Evolutionary conservation across 2,329 filamentous ascomycete genomes (phyloP).

Genomic region (Claviceps humidiphila): DNA sequence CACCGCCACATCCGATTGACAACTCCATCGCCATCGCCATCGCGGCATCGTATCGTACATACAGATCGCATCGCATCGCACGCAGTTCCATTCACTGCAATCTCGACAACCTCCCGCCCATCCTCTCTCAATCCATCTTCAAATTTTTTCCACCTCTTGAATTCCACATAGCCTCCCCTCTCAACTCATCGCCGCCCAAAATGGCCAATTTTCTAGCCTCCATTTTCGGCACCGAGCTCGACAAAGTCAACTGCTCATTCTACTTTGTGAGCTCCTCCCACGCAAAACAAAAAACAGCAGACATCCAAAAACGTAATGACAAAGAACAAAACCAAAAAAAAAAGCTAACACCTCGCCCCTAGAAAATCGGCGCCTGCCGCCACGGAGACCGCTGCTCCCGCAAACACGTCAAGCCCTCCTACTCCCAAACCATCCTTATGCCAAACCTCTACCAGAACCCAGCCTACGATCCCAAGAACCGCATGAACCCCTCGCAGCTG

Average conservation of each 20-base stretch:
- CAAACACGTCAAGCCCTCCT: conserved; percentile 98
- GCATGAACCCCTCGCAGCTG: conserved; percentile 91
- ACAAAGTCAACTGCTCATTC: conserved; percentile 99
- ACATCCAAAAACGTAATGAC: not conserved
- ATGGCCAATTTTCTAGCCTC: conserved; percentile 99
- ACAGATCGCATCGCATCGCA: conserved; percentile 1
- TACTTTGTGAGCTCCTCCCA: conserved; percentile 42
- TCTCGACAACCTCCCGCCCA: not conserved
- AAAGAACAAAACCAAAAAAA: not conserved
- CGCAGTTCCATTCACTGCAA: not conserved
- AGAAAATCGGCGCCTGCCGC: conserved; percentile 95
- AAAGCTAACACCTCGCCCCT: not conserved
- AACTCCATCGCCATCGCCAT: not conserved
- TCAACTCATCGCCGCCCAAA: conserved; percentile 9
- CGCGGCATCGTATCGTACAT: not conserved
- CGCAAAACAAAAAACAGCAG: not conserved
- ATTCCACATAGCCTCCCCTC: not conserved
- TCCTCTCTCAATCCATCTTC: not conserved
- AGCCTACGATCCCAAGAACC: conserved; percentile 89
- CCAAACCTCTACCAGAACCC: conserved; percentile 99
- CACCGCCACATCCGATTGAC: conserved; percentile 2
- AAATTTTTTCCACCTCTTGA: not conserved
- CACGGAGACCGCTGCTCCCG: conserved; percentile 96
- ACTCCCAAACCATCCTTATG: conserved; percentile 93
- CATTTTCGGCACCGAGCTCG: conserved; percentile 98